Conservation (phyloP, 371 early-diverging fungal genomes). For the Mortierella sp. region DNA sequence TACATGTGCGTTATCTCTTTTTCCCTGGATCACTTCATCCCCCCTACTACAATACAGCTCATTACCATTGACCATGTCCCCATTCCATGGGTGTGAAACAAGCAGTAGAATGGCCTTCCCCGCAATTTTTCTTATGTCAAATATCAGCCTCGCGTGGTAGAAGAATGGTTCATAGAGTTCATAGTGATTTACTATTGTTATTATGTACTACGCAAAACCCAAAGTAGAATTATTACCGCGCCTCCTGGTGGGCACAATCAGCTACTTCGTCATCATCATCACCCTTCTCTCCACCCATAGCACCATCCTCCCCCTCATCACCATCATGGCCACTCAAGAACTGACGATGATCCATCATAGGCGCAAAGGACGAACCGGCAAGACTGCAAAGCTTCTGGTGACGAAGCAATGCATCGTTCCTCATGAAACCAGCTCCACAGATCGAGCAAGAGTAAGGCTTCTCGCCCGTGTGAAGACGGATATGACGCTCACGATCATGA, state of each 20-base stretch:
- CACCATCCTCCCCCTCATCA: not conserved
- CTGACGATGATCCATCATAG: constrained; percentile 7
- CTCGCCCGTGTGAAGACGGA: constrained; percentile 71
- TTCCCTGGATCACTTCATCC: not conserved
- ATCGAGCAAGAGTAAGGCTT: constrained; percentile 69
- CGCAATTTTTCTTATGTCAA: not conserved
- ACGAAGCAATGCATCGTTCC: constrained; percentile 81
- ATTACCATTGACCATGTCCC: not conserved
- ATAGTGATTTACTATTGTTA: not conserved
- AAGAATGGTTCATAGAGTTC: not conserved
- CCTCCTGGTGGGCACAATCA: not conserved
- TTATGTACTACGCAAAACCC: not conserved
- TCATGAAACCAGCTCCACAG: constrained; percentile 80
- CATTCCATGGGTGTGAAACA: not conserved
- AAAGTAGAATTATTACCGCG: too few relatives aligned
- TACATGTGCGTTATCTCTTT: not conserved
- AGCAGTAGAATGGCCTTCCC: not conserved
- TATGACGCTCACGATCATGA: constrained; percentile 87
- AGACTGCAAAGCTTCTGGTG: constrained; percentile 64
- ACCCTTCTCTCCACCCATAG: not conserved
- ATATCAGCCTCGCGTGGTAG: not conserved
- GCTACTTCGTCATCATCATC: not conserved
- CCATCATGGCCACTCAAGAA: not conserved
- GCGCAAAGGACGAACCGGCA: constrained; percentile 31
- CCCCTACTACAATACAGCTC: not conserved